These are phyloP conservation scores for Heritiera fomes DNA, from an alignment of 345 rosid species.

Conservation along the genomic window DNA sequence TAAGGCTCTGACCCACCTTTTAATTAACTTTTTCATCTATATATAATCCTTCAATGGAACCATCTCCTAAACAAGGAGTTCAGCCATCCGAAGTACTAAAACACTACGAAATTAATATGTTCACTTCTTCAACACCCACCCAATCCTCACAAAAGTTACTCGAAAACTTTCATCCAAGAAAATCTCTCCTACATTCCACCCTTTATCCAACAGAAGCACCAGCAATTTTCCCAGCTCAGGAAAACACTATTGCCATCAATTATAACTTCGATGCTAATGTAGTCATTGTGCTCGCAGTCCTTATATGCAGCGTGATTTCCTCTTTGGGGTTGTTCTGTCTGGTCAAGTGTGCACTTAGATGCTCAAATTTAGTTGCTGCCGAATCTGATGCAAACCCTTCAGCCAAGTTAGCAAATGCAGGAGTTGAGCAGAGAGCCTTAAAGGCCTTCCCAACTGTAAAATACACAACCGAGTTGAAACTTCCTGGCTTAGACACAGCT, in stretches of 20 bases:
- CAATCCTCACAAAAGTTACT: conserved; percentile 28
- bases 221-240: conserved; percentile 30
- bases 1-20: not conserved
- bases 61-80: not conserved
- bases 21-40: not conserved
- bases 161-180: conserved; percentile 34
- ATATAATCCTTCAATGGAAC: not conserved
- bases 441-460: conserved; percentile 46
- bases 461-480: conserved; percentile 42
- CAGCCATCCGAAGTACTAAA: not conserved
- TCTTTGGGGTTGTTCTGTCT: conserved; percentile 50
- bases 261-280: conserved; percentile 38
- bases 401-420: conserved; percentile 33
- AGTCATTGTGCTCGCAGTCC: conserved; percentile 50
- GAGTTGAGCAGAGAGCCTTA: conserved; percentile 46
- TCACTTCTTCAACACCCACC: conserved; percentile 29
- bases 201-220: conserved; percentile 28
- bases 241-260: conserved; percentile 10
- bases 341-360: conserved; percentile 41
- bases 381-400: conserved; percentile 26
- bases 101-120: not conserved
- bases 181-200: conserved; percentile 33
- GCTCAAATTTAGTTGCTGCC: conserved; percentile 37
- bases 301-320: conserved; percentile 52
- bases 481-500: conserved; percentile 48